These are phyloP conservation scores for Blastobotrys proliferans DNA, from an alignment of 1,139 yeast genomes.

Conservation along the genomic window DNA sequence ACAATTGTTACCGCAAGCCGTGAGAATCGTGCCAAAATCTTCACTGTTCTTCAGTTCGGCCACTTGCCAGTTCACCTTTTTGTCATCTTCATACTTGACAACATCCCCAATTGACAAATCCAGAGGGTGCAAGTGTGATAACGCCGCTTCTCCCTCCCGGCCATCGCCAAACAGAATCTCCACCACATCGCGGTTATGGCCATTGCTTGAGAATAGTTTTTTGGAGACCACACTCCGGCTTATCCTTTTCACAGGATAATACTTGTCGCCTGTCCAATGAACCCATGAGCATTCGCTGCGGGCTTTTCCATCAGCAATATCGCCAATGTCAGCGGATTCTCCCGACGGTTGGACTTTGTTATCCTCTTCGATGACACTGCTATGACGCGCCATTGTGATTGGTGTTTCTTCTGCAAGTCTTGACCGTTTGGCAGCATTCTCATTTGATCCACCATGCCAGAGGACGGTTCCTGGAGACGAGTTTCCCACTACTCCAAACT, in stretches of 20 bases:
- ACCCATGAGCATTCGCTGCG: slow-evolving; percentile 17
- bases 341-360: neutral
- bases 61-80: slow-evolving; percentile 10
- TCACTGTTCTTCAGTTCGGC: slow-evolving; percentile 6
- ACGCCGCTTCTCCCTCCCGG: slow-evolving; percentile 20
- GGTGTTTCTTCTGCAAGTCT: slow-evolving; percentile 10
- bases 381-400: neutral
- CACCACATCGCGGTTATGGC: slow-evolving; percentile 2
- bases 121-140: slow-evolving; percentile 12
- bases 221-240: neutral
- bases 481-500: slow-evolving; percentile 3
- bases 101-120: slow-evolving; percentile 11
- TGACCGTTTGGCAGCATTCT: slow-evolving; percentile 1
- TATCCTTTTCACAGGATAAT: slow-evolving; percentile 7
- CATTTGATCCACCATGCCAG: slow-evolving; percentile 6
- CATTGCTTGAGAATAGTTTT: neutral
- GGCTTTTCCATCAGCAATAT: no score
- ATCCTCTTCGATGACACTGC: neutral
- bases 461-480: slow-evolving; percentile 1
- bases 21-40: slow-evolving; percentile 1
- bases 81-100: slow-evolving; percentile 14
- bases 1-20: slow-evolving; percentile 13
- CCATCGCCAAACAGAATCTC: slow-evolving; percentile 22
- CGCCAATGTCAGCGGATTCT: slow-evolving; percentile 1
- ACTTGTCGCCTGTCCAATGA: slow-evolving; percentile 14